Percentiles rank a stretch among this genome's conserved stretches.
Conservation (phyloP, 495 filamentous ascomycete species). For the Evansstolkia leycettana region DNA sequence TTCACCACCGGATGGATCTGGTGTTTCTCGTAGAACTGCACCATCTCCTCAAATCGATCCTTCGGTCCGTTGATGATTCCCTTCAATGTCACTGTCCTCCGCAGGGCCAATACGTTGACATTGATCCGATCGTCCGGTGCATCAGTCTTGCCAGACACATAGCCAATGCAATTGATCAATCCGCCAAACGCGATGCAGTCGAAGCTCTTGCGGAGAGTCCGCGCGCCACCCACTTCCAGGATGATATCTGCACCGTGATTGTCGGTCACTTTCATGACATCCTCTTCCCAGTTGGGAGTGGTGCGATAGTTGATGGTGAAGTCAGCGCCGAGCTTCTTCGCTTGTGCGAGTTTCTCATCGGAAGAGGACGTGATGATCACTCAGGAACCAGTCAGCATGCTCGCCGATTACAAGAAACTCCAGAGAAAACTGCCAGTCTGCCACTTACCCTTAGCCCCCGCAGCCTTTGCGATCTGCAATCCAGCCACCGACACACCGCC, state of each 20-base stretch:
- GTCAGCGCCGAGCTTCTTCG: slow-evolving; percentile 47
- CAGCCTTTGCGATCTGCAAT: slow-evolving; percentile 70
- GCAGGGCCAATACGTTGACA: slow-evolving; percentile 39
- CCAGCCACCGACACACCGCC: slow-evolving; percentile 70
- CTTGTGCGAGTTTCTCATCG: slow-evolving; percentile 45
- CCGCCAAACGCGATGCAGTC: slow-evolving; percentile 55
- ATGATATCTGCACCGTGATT: slow-evolving; percentile 56
- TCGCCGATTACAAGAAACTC: background rate
- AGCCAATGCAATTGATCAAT: slow-evolving; percentile 54
- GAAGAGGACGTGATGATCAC: slow-evolving; percentile 69
- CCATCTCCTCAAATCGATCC: slow-evolving; percentile 51
- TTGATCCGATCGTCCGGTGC: slow-evolving; percentile 29
- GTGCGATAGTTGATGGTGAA: slow-evolving; percentile 58
- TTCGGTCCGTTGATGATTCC: slow-evolving; percentile 50
- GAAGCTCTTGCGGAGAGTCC: slow-evolving; percentile 48
- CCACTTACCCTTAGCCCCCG: slow-evolving; percentile 49
- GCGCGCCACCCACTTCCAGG: slow-evolving; percentile 52
- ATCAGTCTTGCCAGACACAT: slow-evolving; percentile 47
- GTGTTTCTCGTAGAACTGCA: slow-evolving; percentile 43
- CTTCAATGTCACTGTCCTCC: slow-evolving; percentile 37
- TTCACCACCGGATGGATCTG: slow-evolving; percentile 53
- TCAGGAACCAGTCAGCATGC: slow-evolving; percentile 5
- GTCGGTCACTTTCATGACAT: slow-evolving; percentile 47
- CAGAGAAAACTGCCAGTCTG: too few species aligned
- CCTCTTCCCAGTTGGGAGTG: slow-evolving; percentile 53